Conservation (phyloP, 1,139 yeast genomes). For the Protomyces macrosporus region DNA sequence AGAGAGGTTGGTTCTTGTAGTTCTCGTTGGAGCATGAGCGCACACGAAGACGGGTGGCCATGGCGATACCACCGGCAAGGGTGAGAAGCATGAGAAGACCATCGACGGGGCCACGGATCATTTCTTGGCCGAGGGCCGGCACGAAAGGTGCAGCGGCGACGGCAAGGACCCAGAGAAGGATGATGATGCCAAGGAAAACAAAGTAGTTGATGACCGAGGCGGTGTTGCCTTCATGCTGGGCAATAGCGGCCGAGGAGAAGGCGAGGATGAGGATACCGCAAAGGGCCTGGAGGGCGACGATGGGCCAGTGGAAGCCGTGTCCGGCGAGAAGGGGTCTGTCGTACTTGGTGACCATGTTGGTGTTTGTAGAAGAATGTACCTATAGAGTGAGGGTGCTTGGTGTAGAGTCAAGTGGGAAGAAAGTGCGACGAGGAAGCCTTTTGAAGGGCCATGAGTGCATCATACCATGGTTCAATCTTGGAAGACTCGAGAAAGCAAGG, state of each 20-base stretch:
- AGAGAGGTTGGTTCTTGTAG: conserved; percentile 64
- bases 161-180: conserved; percentile 71
- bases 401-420: too few species aligned
- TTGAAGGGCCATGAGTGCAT: too few species aligned
- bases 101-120: conserved; percentile 67
- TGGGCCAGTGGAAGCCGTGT: conserved; percentile 37
- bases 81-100: conserved; percentile 85
- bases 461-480: too few species aligned
- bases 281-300: conserved; percentile 68
- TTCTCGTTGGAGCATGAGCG: conserved; percentile 73
- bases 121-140: conserved; percentile 68
- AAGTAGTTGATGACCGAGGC: conserved; percentile 84
- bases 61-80: conserved; percentile 87
- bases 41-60: conserved; percentile 80
- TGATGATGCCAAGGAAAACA: conserved; percentile 83
- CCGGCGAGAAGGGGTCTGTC: conserved; percentile 25
- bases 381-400: too few species aligned
- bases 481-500: too few species aligned
- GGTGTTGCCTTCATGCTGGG: conserved; percentile 47
- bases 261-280: conserved; percentile 76
- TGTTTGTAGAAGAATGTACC: background rate
- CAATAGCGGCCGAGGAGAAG: conserved; percentile 77
- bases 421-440: too few species aligned
- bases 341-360: conserved; percentile 25
- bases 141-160: conserved; percentile 42